A percentile compares a stretch with the other conserved stretches of the same genome.
phyloP scores from a whole-genome alignment of 352 stramenopile species.

The Phytophthora aleatoria region DNA sequence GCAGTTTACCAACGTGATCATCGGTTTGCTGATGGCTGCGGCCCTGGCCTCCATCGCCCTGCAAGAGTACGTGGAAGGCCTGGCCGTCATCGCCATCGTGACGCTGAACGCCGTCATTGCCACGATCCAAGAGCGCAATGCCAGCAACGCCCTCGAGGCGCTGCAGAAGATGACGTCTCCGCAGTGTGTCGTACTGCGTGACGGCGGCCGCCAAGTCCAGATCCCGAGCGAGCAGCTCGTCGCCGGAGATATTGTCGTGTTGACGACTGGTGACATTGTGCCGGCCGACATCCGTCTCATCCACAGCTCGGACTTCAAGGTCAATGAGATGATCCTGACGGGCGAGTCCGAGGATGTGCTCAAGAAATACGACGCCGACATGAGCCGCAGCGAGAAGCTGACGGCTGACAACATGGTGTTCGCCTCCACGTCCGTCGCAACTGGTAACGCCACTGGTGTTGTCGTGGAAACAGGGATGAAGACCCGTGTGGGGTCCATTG shows the following conservation, averaged over 20 bases:
- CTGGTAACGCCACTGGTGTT: constrained; percentile 61
- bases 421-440: constrained; percentile 79
- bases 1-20: constrained; percentile 83
- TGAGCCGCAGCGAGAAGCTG: constrained; percentile 55
- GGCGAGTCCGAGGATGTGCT: constrained; percentile 89
- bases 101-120: constrained; percentile 75
- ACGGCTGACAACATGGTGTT: constrained; percentile 93
- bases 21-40: constrained; percentile 64
- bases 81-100: constrained; percentile 77
- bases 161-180: constrained; percentile 77
- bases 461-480: constrained; percentile 71
- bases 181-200: constrained; percentile 62
- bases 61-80: constrained; percentile 70
- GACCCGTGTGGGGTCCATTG: constrained; percentile 70
- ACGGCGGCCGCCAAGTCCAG: constrained; percentile 52
- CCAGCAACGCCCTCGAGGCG: constrained; percentile 71
- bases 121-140: constrained; percentile 69
- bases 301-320: constrained; percentile 78
- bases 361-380: constrained; percentile 64
- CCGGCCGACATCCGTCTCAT: constrained; percentile 91
- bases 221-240: constrained; percentile 71
- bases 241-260: constrained; percentile 77
- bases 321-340: constrained; percentile 95
- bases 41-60: constrained; percentile 67
- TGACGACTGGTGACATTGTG: constrained; percentile 93